A percentile compares a stretch with the other conserved stretches of the same genome.
Conservation (phyloP, 441 rosid genomes). For the Mallotus japonicus region DNA sequence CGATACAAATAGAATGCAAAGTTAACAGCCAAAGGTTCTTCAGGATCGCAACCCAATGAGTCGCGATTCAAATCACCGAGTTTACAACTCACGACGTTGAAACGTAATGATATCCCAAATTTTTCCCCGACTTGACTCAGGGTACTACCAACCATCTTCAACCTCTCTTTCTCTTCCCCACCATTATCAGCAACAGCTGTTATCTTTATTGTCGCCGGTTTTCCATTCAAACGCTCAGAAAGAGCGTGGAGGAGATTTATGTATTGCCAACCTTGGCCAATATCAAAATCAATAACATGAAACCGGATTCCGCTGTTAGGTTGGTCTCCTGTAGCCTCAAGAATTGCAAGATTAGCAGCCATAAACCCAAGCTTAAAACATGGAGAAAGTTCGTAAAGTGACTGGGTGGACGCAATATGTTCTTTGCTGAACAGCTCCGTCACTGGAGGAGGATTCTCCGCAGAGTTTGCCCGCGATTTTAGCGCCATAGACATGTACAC, state of each 20-base stretch:
- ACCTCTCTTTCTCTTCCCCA: slow-evolving; percentile 43
- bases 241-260: slow-evolving; percentile 60
- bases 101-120: slow-evolving; percentile 42
- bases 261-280: slow-evolving; percentile 78
- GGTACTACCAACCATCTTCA: slow-evolving; percentile 42
- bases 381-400: slow-evolving; percentile 66
- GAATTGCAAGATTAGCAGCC: slow-evolving; percentile 83
- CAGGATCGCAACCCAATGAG: slow-evolving; percentile 64
- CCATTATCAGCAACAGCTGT: slow-evolving; percentile 54
- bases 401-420: slow-evolving; percentile 51
- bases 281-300: slow-evolving; percentile 80
- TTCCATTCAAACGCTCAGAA: slow-evolving; percentile 39
- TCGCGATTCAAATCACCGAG: slow-evolving; percentile 59
- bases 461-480: slow-evolving; percentile 50
- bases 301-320: slow-evolving; percentile 30
- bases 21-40: slow-evolving; percentile 69
- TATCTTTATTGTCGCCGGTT: slow-evolving; percentile 44
- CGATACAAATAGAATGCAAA: slow-evolving; percentile 69
- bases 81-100: slow-evolving; percentile 45
- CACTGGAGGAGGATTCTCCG: slow-evolving; percentile 51
- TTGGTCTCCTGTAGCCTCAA: slow-evolving; percentile 53
- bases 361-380: slow-evolving; percentile 79
- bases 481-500: slow-evolving; percentile 58
- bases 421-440: slow-evolving; percentile 54
- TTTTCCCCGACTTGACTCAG: slow-evolving; percentile 41